A percentile compares a stretch with the other conserved stretches of the same genome.
Evolutionary conservation across 2,329 filamentous ascomycete genomes (phyloP).

Genomic region (Cladobotryum protrusum): DNA sequence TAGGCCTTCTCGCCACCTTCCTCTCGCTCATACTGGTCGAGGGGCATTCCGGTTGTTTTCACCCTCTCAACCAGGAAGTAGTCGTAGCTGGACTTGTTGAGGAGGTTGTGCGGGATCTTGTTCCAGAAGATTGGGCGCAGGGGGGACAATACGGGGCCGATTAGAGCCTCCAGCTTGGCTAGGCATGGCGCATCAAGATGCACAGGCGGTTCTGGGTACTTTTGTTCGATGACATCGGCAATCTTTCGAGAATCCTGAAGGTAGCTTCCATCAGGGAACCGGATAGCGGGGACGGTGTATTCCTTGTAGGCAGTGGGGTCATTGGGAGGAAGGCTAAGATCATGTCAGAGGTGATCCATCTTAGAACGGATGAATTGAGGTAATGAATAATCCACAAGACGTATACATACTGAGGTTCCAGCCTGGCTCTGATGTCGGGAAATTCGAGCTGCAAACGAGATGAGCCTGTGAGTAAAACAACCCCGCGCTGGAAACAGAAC

Average conservation of each 20-base stretch:
- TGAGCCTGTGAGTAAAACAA: background rate
- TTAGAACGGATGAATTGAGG: background rate
- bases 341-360: background rate
- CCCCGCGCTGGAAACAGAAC: background rate
- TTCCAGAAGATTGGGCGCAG: slow-evolving; percentile 40
- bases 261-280: slow-evolving; percentile 49
- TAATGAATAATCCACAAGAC: background rate
- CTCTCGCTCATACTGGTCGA: slow-evolving; percentile 43
- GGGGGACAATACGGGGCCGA: slow-evolving; percentile 25
- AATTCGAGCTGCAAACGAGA: slow-evolving; percentile 49
- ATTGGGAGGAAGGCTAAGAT: slow-evolving; percentile 9
- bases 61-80: slow-evolving; percentile 53
- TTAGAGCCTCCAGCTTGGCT: slow-evolving; percentile 35
- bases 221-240: slow-evolving; percentile 50
- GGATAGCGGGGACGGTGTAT: slow-evolving; percentile 42
- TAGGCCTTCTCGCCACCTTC: slow-evolving; percentile 46
- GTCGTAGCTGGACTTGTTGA: slow-evolving; percentile 43
- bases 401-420: slow-evolving; percentile 46
- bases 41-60: slow-evolving; percentile 42
- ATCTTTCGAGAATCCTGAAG: slow-evolving; percentile 61
- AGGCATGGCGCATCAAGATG: slow-evolving; percentile 50
- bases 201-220: slow-evolving; percentile 51
- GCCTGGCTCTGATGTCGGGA: slow-evolving; percentile 52
- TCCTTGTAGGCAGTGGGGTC: slow-evolving; percentile 1
- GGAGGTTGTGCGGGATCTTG: slow-evolving; percentile 41